A percentile compares a stretch with the other conserved stretches of the same genome.
Evolutionary conservation across 2,329 filamentous ascomycete genomes (phyloP).

Genomic region (Penicillium sp.): DNA sequence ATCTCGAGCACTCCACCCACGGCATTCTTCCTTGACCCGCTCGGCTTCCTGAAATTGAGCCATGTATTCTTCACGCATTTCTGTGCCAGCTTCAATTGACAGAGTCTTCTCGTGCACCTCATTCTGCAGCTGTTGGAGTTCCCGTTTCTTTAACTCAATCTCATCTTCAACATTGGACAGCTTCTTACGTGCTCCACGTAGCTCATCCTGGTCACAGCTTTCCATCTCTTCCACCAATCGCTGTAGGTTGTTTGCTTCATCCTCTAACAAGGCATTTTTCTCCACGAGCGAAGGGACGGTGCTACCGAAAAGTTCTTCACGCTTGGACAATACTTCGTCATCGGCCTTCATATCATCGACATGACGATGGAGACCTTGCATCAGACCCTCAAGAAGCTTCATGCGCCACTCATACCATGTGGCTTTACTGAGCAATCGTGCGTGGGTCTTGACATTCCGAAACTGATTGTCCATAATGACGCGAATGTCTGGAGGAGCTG

Average conservation of each 20-base stretch:
- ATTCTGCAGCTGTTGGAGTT: constrained; percentile 65
- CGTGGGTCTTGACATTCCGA: constrained; percentile 94
- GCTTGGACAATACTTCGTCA: constrained; percentile 63
- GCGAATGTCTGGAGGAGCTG: constrained; percentile 79
- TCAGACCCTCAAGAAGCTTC: constrained; percentile 79
- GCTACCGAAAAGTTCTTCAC: constrained; percentile 67
- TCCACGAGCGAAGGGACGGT: constrained; percentile 66
- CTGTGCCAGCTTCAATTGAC: constrained; percentile 61
- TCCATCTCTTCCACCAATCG: constrained; percentile 63
- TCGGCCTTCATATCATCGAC: constrained; percentile 75
- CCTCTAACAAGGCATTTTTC: constrained; percentile 61
- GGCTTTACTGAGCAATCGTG: constrained; percentile 84
- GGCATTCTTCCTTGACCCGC: constrained; percentile 78
- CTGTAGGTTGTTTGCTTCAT: constrained; percentile 68
- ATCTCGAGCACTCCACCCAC: constrained; percentile 83
- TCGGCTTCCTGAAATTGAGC: constrained; percentile 81
- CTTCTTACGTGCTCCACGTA: constrained; percentile 70
- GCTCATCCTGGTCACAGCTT: constrained; percentile 73
- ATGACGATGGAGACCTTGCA: constrained; percentile 75
- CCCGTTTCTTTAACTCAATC: constrained; percentile 66
- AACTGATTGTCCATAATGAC: constrained; percentile 93
- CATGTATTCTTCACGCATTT: constrained; percentile 68
- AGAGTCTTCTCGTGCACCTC: constrained; percentile 68
- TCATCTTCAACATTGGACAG: constrained; percentile 66
- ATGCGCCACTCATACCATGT: constrained; percentile 99